These are phyloP conservation scores for Scheffersomyces segobiensis DNA, from an alignment of 1,139 yeast species.

Conservation along the genomic window DNA sequence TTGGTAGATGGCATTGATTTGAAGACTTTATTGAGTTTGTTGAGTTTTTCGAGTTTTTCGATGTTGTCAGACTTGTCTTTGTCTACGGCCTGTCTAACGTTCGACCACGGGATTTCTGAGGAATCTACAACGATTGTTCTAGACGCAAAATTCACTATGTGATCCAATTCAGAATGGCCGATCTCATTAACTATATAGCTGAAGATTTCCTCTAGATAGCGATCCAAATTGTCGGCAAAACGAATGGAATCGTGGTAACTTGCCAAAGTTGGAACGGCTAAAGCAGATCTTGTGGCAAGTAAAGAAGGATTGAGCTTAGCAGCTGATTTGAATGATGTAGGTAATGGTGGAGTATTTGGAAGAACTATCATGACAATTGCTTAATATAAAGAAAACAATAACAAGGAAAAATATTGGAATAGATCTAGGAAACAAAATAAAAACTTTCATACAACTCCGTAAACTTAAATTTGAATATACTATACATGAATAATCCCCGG, in stretches of 20 bases:
- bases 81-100: slow-evolving; percentile 1
- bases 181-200: slow-evolving; percentile 7
- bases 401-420: too few species aligned
- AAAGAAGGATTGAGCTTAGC: slow-evolving; percentile 1
- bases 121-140: background rate
- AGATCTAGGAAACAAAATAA: too few species aligned
- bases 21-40: background rate
- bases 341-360: slow-evolving; percentile 17
- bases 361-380: slow-evolving; percentile 13
- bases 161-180: slow-evolving; percentile 1
- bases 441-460: too few species aligned
- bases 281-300: slow-evolving; percentile 6
- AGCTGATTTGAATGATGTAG: slow-evolving; percentile 3
- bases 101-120: slow-evolving; percentile 17
- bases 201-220: slow-evolving; percentile 31
- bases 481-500: background rate
- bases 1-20: background rate
- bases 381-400: background rate
- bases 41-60: slow-evolving; percentile 3
- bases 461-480: too few species aligned
- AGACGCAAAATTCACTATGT: background rate
- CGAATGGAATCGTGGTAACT: slow-evolving; percentile 29
- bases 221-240: slow-evolving; percentile 33
- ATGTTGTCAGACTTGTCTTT: slow-evolving; percentile 1
- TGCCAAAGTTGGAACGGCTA: slow-evolving; percentile 4